Conservation (phyloP, 73 alveolate species). For the Tetrahymena elliotti region DNA sequence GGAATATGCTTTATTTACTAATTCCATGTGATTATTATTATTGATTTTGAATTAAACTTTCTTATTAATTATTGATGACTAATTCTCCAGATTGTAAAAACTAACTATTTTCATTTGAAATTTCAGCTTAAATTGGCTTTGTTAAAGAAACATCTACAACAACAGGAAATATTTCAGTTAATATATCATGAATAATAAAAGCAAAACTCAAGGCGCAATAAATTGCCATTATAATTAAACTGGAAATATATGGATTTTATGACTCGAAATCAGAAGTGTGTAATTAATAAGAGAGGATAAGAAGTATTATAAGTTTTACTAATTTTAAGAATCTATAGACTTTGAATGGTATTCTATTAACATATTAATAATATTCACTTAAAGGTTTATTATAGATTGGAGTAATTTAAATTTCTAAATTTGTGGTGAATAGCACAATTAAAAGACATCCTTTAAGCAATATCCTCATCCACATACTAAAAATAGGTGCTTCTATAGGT, state of each 20-base stretch:
- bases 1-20: neutral
- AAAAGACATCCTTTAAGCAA: neutral
- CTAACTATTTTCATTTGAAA: neutral
- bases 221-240: neutral
- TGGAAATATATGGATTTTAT: neutral
- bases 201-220: neutral
- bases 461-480: neutral
- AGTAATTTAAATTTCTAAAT: neutral
- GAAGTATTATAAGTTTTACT: too few relatives aligned
- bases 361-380: neutral
- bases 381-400: neutral
- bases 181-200: neutral
- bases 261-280: neutral
- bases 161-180: neutral
- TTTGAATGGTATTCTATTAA: neutral
- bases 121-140: neutral
- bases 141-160: neutral
- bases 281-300: neutral
- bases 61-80: too few relatives aligned
- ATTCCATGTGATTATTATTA: neutral
- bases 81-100: neutral
- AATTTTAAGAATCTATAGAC: neutral
- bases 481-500: neutral
- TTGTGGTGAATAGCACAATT: neutral
- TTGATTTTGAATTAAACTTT: neutral